phyloP scores from a whole-genome alignment of 2,329 filamentous ascomycete genomes.

The Massarina eburnea region DNA sequence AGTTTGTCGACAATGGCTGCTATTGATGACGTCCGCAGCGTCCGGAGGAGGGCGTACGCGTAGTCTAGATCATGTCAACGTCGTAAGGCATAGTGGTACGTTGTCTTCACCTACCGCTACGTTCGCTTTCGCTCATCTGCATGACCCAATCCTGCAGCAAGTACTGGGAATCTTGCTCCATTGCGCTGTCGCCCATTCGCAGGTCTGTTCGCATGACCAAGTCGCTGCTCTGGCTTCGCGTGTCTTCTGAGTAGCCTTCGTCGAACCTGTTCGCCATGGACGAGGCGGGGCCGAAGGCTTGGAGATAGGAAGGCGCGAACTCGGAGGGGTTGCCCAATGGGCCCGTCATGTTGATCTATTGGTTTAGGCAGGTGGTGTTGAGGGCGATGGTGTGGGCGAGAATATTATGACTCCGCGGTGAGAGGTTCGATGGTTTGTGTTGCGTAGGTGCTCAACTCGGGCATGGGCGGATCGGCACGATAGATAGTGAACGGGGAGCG shows the following conservation, averaged over 20 bases:
- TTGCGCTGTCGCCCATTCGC: slow-evolving; percentile 37
- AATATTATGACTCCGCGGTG: background rate
- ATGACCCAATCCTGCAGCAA: slow-evolving; percentile 59
- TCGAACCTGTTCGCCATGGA: slow-evolving; percentile 58
- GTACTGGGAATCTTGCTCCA: slow-evolving; percentile 31
- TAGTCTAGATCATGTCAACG: slow-evolving; percentile 60
- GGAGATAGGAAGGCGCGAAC: slow-evolving; percentile 38
- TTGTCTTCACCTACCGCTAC: slow-evolving; percentile 52
- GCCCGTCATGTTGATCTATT: slow-evolving; percentile 33
- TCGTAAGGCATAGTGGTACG: background rate
- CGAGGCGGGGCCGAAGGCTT: slow-evolving; percentile 38
- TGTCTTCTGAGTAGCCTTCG: slow-evolving; percentile 85
- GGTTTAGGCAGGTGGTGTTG: background rate
- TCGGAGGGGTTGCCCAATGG: slow-evolving; percentile 24
- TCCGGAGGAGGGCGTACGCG: slow-evolving; percentile 74
- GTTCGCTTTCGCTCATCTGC: slow-evolving; percentile 55
- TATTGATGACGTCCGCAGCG: slow-evolving; percentile 77
- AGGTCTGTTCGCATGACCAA: slow-evolving; percentile 41
- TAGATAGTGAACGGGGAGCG: background rate
- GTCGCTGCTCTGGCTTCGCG: slow-evolving; percentile 52
- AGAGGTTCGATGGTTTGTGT: slow-evolving; percentile 5
- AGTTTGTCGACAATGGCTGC: slow-evolving; percentile 78
- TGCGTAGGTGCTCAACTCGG: slow-evolving; percentile 12
- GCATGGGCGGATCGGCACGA: slow-evolving; percentile 1
- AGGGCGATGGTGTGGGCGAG: background rate